Evolutionary conservation across 2,329 filamentous ascomycete species (phyloP), one percentile per base, ranked within the genome.

Genomic region (Bipolaris sorokiniana): DNA sequence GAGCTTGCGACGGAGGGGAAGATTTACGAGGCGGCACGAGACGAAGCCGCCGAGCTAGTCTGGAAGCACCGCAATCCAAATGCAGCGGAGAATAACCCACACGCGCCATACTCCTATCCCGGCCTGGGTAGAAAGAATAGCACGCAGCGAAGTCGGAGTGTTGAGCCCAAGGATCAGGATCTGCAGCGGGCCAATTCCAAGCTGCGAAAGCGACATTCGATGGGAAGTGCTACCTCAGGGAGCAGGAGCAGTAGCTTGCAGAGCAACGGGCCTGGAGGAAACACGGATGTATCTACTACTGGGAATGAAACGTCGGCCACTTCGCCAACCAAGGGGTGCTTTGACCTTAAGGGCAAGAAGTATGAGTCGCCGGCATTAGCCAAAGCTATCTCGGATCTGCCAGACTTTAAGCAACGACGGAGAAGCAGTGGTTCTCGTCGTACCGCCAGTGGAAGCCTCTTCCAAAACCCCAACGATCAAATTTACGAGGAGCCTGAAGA

Each of bases 401-500:
- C 65, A 7, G 69, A 73, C 42, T 67, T 75, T 1, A 76, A 64
- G 40, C 65, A 70, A 10, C 63, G 80, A 22, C 81, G 85, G 38
- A 84, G 84, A 33, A 87, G 87, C 61, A 89, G 86, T 68, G 89
- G 87, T 66, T 81, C 86, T 67, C 88, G 85, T 75, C 84, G 90
- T 59, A 90, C 90, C 64, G 84, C 88, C 68, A 92, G 88, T 71
- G 88, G 88, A 64, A 85, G 82, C 51, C 84, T 87, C 1, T 92
- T 91, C 72, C 82, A 82, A 63, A 85, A 86, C 59, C 89, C 88
- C 1, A 86, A 88, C 33, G 89, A 92, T 71, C 88, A 91, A 70
- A 93, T 97, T 59, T 97, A 92, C 82, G 93, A 97, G 75, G 94
- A 97, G 72, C 90, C 91, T 1, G 86, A 90, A 68, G 81, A 83